These are phyloP conservation scores for Heliamphora pulchella DNA, from an alignment of 179 eudicot genomes.

Conservation along the genomic window DNA sequence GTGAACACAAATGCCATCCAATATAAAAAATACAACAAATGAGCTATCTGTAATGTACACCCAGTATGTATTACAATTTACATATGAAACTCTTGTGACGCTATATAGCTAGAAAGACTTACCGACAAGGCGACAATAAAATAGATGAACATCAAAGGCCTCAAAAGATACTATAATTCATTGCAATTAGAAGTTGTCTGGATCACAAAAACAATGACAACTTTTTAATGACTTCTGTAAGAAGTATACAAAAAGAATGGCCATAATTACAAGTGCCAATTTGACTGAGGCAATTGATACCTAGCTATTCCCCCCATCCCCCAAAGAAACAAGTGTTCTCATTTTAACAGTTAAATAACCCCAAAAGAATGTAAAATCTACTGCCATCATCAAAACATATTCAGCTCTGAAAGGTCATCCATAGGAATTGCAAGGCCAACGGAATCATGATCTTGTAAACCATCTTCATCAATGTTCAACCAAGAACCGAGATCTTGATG, in stretches of 20 bases:
- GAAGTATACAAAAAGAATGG: slow-evolving; percentile 14
- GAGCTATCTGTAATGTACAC: neutral
- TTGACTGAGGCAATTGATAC: slow-evolving; percentile 5
- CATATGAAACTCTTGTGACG: neutral
- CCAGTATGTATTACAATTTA: neutral
- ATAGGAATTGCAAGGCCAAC: slow-evolving; percentile 81
- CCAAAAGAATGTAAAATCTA: slow-evolving; percentile 28
- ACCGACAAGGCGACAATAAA: neutral
- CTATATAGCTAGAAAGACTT: neutral
- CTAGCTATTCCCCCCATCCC: neutral
- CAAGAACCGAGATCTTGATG: slow-evolving; percentile 69
- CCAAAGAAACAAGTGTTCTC: neutral
- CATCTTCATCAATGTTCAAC: slow-evolving; percentile 79
- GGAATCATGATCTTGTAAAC: slow-evolving; percentile 53
- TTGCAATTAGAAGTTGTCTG: neutral
- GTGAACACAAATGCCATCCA: neutral
- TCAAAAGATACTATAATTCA: neutral
- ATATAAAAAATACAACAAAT: neutral
- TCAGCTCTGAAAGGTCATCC: slow-evolving; percentile 65
- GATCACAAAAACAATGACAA: slow-evolving; percentile 13
- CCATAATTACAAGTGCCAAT: slow-evolving; percentile 18
- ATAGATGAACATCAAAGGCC: neutral
- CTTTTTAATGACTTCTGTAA: slow-evolving; percentile 5
- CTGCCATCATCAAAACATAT: slow-evolving; percentile 32
- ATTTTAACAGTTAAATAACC: slow-evolving; percentile 15